phyloP scores from a whole-genome alignment of 202 grass and related monocot genomes.

The Schoenoplectus tabernaemontani region DNA sequence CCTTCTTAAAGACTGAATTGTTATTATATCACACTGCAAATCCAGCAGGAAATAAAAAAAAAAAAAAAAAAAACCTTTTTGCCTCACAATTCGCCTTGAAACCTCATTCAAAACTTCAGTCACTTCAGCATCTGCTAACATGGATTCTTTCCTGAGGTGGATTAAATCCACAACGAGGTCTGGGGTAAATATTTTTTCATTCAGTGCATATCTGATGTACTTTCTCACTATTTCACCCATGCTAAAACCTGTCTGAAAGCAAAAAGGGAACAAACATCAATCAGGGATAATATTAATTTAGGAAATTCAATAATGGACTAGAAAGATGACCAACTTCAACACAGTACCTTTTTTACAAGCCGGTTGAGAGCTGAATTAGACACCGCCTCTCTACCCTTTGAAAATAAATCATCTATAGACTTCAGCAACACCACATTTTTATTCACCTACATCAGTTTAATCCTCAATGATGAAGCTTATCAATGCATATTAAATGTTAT shows the following conservation, averaged over 20 bases:
- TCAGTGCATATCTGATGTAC: constrained; percentile 87
- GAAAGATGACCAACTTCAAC: constrained; percentile 4
- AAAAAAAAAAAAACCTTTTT: constrained; percentile 62
- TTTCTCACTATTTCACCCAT: constrained; percentile 89
- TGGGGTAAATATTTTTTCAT: constrained; percentile 75
- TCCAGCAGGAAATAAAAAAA: not conserved
- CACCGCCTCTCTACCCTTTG: constrained; percentile 51
- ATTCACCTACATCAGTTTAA: constrained; percentile 49
- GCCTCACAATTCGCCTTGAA: constrained; percentile 76
- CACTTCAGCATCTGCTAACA: constrained; percentile 71
- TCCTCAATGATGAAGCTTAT: not conserved
- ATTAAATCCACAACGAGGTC: constrained; percentile 66
- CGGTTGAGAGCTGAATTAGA: constrained; percentile 48
- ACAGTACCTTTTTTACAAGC: constrained; percentile 61
- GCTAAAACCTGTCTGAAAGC: constrained; percentile 87
- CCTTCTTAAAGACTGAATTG: not conserved
- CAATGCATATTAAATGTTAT: not conserved
- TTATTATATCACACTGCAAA: not conserved
- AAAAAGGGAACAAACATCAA: constrained; percentile 19
- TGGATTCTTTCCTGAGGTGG: constrained; percentile 78
- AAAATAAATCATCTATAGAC: constrained; percentile 59
- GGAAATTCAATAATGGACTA: constrained; percentile 9
- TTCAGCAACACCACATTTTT: constrained; percentile 73
- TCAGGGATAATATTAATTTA: not conserved
- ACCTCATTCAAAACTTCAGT: constrained; percentile 86